Conservation (phyloP, 805 yeast genomes). For the Ogataea polymorpha region DNA sequence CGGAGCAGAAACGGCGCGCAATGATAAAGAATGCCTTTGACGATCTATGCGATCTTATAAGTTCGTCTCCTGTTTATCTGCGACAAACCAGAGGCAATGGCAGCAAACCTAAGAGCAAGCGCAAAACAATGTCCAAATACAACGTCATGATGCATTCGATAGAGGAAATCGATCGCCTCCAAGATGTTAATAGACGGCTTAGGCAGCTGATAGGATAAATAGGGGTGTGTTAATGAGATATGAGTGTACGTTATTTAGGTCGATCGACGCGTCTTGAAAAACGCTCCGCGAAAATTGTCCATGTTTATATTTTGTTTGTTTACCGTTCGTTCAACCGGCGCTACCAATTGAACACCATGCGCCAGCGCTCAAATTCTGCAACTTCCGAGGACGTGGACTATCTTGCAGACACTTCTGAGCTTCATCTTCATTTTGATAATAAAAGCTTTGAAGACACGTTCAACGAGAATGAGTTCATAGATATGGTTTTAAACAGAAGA, state of each 20-base stretch:
- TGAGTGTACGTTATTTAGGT: conserved; percentile 1
- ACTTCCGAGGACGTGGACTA: conserved; percentile 12
- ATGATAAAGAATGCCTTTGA: conserved; percentile 38
- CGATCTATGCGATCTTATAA: conserved; percentile 29
- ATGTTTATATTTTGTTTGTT: conserved; percentile 6
- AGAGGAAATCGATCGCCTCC: conserved; percentile 28
- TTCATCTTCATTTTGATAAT: conserved; percentile 10
- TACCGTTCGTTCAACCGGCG: conserved; percentile 3
- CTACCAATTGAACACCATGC: conserved; percentile 3
- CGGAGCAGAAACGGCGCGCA: conserved; percentile 39
- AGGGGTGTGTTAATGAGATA: background rate
- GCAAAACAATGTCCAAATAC: conserved; percentile 27
- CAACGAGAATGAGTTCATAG: conserved; percentile 5
- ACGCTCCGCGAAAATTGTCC: background rate
- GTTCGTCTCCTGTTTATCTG: conserved; percentile 12
- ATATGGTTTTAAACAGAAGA: conserved; percentile 1
- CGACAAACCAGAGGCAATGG: conserved; percentile 6
- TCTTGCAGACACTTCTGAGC: conserved; percentile 10
- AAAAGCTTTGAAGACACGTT: conserved; percentile 1
- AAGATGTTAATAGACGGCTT: conserved; percentile 19
- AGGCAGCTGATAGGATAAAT: conserved; percentile 10
- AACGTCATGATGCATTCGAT: conserved; percentile 30
- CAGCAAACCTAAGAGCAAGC: conserved; percentile 16
- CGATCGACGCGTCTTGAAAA: conserved; percentile 3
- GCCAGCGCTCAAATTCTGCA: conserved; percentile 9